Conservation (phyloP, 1,139 yeast genomes). For the Saccharomycopsis crataegensis region DNA sequence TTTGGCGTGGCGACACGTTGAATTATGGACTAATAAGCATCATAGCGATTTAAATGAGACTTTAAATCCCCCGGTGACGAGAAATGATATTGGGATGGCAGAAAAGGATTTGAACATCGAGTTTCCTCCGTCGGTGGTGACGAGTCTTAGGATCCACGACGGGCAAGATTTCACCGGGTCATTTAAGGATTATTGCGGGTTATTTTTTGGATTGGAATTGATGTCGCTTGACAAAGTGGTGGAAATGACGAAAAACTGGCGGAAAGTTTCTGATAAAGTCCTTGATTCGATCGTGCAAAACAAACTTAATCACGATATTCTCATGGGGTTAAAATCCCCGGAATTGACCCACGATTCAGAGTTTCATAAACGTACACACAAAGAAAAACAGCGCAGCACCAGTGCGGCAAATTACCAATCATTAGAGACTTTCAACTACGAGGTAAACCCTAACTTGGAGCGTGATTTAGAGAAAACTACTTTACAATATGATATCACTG, state of each 20-base stretch:
- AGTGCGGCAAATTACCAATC: slow-evolving; percentile 8
- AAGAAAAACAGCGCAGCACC: neutral
- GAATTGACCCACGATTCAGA: slow-evolving; percentile 14
- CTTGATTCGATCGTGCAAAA: slow-evolving; percentile 25
- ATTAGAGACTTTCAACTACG: slow-evolving; percentile 12
- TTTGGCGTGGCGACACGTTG: slow-evolving; percentile 66
- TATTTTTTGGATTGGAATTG: slow-evolving; percentile 55
- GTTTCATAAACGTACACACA: slow-evolving; percentile 7
- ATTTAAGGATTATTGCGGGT: slow-evolving; percentile 48
- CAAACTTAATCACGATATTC: slow-evolving; percentile 8
- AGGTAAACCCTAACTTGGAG: slow-evolving; percentile 17
- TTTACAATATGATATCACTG: slow-evolving; percentile 8
- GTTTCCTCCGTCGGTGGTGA: slow-evolving; percentile 54
- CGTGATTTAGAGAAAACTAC: slow-evolving; percentile 1
- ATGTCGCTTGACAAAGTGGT: slow-evolving; percentile 61
- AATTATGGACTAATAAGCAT: slow-evolving; percentile 49
- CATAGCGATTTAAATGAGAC: slow-evolving; percentile 51
- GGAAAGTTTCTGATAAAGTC: slow-evolving; percentile 49
- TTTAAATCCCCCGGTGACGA: slow-evolving; percentile 57
- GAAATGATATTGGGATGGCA: slow-evolving; percentile 52
- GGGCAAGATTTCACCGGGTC: slow-evolving; percentile 53
- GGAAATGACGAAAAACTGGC: slow-evolving; percentile 59
- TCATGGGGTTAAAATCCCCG: slow-evolving; percentile 9
- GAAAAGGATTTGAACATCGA: slow-evolving; percentile 53
- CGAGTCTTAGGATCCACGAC: slow-evolving; percentile 56